Evolutionary conservation across 495 filamentous ascomycete species (phyloP).

Genomic region (Lineolata rhizophorae): DNA sequence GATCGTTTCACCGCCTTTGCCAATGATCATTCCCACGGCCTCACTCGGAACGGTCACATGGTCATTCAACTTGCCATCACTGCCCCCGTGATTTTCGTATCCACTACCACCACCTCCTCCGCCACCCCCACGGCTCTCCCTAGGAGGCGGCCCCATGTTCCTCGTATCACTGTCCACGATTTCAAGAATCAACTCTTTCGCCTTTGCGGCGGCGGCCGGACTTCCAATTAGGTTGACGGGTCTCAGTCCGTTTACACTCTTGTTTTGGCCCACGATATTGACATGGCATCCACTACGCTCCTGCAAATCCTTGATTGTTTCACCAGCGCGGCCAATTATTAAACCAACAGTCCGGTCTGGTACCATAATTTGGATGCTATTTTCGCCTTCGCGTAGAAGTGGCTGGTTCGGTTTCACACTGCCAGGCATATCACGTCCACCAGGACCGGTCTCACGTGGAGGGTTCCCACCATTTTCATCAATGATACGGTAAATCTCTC

Average conservation of each 20-base stretch:
- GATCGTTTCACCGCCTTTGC: slow-evolving; percentile 68
- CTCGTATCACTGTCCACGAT: slow-evolving; percentile 72
- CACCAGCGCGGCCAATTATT: slow-evolving; percentile 66
- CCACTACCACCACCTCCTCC: slow-evolving; percentile 1
- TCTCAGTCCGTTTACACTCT: slow-evolving; percentile 61
- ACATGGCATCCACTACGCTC: slow-evolving; percentile 71
- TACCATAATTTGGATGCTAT: slow-evolving; percentile 65
- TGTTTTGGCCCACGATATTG: slow-evolving; percentile 70
- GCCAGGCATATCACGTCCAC: slow-evolving; percentile 14
- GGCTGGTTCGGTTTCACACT: slow-evolving; percentile 23
- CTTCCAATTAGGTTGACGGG: slow-evolving; percentile 70
- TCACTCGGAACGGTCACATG: slow-evolving; percentile 63
- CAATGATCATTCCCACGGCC: slow-evolving; percentile 79
- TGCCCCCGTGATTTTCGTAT: slow-evolving; percentile 14
- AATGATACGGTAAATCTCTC: slow-evolving; percentile 59
- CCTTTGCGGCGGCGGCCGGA: slow-evolving; percentile 36
- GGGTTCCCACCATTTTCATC: slow-evolving; percentile 52
- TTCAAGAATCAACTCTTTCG: slow-evolving; percentile 63
- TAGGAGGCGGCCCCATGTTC: slow-evolving; percentile 20
- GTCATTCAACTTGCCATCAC: slow-evolving; percentile 47
- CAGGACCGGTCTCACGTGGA: slow-evolving; percentile 9
- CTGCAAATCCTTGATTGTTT: slow-evolving; percentile 77
- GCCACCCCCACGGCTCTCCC: background rate
- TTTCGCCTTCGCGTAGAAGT: slow-evolving; percentile 44
- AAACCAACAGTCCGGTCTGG: slow-evolving; percentile 73